Conservation (phyloP, 179 eudicot genomes). For the Patellifolia procumbens region DNA sequence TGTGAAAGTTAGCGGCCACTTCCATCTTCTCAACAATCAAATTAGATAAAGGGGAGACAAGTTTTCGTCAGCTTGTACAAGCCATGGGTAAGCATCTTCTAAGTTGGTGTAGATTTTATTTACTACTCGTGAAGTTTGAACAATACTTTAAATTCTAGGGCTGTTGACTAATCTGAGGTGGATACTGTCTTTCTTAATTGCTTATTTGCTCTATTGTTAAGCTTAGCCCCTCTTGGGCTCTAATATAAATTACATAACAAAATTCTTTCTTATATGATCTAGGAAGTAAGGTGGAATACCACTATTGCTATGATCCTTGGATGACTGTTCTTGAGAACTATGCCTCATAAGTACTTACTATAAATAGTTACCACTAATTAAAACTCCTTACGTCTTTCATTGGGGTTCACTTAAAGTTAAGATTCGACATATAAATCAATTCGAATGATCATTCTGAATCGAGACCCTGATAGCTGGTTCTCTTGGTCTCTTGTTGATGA, state of each 20-base stretch:
- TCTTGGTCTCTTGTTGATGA: background rate
- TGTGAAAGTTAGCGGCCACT: background rate
- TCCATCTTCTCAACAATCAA: background rate
- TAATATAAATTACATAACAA: background rate
- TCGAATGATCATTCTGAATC: background rate
- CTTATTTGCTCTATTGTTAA: background rate
- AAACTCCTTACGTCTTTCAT: no score
- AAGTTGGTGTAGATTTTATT: background rate
- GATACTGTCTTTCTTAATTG: background rate
- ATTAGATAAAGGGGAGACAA: background rate
- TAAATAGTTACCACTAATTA: no score
- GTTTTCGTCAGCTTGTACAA: background rate
- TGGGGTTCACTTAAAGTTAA: no score
- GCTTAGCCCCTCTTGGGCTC: background rate
- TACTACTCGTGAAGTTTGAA: background rate
- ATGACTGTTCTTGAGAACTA: background rate
- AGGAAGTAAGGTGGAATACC: background rate
- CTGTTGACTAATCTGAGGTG: background rate
- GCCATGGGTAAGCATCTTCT: background rate
- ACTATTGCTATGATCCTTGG: background rate
- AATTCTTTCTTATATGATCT: background rate
- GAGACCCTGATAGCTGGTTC: background rate
- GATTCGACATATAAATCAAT: background rate
- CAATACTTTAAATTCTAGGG: background rate
- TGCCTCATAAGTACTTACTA: background rate